Conservation (phyloP, 108 stramenopile genomes). For the Nitzschia sp. region DNA sequence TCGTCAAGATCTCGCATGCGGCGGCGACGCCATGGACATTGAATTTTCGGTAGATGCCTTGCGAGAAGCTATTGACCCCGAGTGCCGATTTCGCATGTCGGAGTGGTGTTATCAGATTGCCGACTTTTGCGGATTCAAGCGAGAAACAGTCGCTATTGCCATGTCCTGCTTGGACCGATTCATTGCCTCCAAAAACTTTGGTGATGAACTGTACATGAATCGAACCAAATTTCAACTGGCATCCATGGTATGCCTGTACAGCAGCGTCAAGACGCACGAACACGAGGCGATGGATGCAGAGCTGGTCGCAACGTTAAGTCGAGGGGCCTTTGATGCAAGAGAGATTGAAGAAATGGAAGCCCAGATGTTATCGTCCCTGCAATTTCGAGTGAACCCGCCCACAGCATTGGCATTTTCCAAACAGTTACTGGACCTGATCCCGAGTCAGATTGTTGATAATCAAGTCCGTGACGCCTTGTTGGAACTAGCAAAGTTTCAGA, state of each 20-base stretch:
- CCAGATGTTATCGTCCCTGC: constrained; percentile 6
- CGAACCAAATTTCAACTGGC: constrained; percentile 60
- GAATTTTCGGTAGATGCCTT: neutral
- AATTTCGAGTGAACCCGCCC: constrained; percentile 24
- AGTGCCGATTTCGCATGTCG: constrained; percentile 57
- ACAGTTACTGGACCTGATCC: constrained; percentile 12
- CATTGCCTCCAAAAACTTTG: constrained; percentile 8
- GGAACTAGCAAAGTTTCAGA: constrained; percentile 30
- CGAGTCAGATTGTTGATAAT: neutral
- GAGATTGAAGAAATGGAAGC: constrained; percentile 29
- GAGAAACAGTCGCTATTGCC: constrained; percentile 64
- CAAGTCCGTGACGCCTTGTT: neutral
- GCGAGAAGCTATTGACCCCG: constrained; percentile 38
- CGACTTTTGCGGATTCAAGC: constrained; percentile 52
- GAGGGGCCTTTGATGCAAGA: neutral
- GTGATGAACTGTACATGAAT: constrained; percentile 30
- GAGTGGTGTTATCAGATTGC: constrained; percentile 69
- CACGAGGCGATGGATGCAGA: constrained; percentile 18
- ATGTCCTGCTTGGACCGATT: constrained; percentile 68
- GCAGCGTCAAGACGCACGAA: constrained; percentile 62
- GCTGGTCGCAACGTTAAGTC: constrained; percentile 17
- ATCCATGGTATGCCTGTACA: constrained; percentile 61
- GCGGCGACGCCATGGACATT: constrained; percentile 5
- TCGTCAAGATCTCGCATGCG: neutral
- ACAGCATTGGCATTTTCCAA: constrained; percentile 22